Conservation (phyloP, 768 basidiomycete species). For the Macrolepiota dolichaula region DNA sequence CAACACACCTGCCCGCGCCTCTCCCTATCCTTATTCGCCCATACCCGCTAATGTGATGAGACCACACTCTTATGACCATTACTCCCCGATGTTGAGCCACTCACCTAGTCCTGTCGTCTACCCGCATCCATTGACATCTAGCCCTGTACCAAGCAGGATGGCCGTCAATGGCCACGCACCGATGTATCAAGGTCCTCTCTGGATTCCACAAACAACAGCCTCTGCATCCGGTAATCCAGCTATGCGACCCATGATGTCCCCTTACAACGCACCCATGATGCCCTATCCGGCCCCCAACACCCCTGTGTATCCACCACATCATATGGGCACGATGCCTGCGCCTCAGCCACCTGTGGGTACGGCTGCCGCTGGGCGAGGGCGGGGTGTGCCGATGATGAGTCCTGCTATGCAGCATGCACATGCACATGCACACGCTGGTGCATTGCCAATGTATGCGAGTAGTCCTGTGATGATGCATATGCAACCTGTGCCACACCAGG, state of each 20-base stretch:
- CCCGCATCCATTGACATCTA: conserved; percentile 53
- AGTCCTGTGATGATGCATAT: conserved; percentile 74
- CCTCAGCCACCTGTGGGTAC: conserved; percentile 34
- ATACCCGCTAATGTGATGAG: conserved; percentile 49
- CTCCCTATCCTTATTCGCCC: conserved; percentile 37
- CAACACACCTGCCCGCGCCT: conserved; percentile 21
- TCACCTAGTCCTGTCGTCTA: conserved; percentile 74
- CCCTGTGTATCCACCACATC: conserved; percentile 18
- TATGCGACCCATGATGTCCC: conserved; percentile 57
- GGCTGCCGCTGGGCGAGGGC: conserved; percentile 39
- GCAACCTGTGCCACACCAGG: conserved; percentile 39
- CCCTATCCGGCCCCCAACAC: conserved; percentile 57
- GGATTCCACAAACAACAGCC: conserved; percentile 51
- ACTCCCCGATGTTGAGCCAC: conserved; percentile 68
- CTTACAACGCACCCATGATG: conserved; percentile 65
- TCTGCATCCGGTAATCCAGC: conserved; percentile 46
- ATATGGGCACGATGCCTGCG: conserved; percentile 39
- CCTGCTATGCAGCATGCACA: conserved; percentile 64
- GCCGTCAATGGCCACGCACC: conserved; percentile 60
- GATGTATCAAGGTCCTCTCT: conserved; percentile 60
- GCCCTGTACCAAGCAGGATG: conserved; percentile 62
- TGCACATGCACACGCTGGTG: conserved; percentile 52
- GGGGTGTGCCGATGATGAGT: conserved; percentile 61
- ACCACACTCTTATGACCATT: conserved; percentile 55
- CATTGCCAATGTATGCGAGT: conserved; percentile 59